These are phyloP conservation scores for Candida andamanensis DNA, from an alignment of 805 yeast species.

Conservation along the genomic window DNA sequence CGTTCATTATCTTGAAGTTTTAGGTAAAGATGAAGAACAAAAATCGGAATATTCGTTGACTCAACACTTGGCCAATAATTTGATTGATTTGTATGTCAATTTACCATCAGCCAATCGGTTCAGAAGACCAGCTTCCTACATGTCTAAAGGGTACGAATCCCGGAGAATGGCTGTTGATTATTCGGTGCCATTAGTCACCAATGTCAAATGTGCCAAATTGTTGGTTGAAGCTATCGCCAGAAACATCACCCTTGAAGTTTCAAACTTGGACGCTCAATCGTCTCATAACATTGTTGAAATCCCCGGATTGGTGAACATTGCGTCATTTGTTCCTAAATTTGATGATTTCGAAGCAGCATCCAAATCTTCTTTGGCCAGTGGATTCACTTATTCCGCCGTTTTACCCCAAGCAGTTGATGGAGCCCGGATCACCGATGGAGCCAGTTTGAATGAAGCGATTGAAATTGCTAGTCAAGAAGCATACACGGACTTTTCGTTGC, in stretches of 20 bases:
- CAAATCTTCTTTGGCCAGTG: constrained; percentile 69
- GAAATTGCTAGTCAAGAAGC: constrained; percentile 54
- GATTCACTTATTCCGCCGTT: constrained; percentile 82
- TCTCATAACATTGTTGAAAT: constrained; percentile 76
- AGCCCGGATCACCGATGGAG: constrained; percentile 57
- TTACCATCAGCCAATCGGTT: constrained; percentile 94
- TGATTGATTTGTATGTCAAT: constrained; percentile 94
- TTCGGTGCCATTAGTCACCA: constrained; percentile 95
- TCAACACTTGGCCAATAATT: constrained; percentile 92
- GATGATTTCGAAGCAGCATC: constrained; percentile 66
- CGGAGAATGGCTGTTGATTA: constrained; percentile 99
- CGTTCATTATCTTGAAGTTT: constrained; percentile 89
- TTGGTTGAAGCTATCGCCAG: constrained; percentile 90
- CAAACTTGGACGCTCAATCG: constrained; percentile 82
- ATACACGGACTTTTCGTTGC: constrained; percentile 75
- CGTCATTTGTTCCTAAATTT: constrained; percentile 71
- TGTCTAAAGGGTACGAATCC: constrained; percentile 94
- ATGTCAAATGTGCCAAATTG: constrained; percentile 94
- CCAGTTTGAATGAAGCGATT: constrained; percentile 61
- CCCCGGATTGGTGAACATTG: constrained; percentile 83
- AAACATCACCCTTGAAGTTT: constrained; percentile 59
- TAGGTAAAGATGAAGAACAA: constrained; percentile 68
- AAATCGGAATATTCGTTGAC: constrained; percentile 93
- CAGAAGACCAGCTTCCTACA: constrained; percentile 98
- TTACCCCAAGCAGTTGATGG: constrained; percentile 69